Evolutionary conservation across 768 basidiomycete species (phyloP).

Genomic region (Tylopilus balloui): DNA sequence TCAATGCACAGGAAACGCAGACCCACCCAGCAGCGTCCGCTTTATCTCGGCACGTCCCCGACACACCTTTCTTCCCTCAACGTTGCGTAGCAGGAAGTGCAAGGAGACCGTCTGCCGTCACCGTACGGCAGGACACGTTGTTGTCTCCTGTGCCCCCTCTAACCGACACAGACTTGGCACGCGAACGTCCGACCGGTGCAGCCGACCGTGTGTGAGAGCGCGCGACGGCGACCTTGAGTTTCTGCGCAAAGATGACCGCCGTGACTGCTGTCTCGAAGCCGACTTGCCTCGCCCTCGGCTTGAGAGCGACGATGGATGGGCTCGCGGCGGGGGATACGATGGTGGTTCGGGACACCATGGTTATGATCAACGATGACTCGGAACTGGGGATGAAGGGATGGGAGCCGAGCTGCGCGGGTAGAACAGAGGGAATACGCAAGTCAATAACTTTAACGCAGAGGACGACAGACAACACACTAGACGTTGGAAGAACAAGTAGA

Average conservation of each 20-base stretch:
- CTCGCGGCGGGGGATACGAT: background rate
- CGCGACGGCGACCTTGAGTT: constrained; percentile 18
- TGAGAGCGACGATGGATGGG: background rate
- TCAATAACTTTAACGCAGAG: too few species aligned
- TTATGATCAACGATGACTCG: background rate
- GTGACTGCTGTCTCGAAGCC: constrained; percentile 23
- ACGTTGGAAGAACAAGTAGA: background rate
- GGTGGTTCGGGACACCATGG: constrained; percentile 1
- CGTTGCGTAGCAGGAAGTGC: background rate
- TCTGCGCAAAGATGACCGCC: constrained; percentile 20
- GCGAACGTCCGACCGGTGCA: background rate
- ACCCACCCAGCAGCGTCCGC: background rate
- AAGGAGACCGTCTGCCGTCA: background rate
- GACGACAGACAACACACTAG: constrained; percentile 5
- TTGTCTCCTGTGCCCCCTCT: background rate
- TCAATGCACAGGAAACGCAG: background rate
- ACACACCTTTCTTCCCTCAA: background rate
- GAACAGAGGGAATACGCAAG: background rate
- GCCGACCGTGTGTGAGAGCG: constrained; percentile 1
- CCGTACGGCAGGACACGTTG: background rate
- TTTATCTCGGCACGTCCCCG: background rate
- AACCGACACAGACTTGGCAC: constrained; percentile 7
- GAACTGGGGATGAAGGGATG: background rate
- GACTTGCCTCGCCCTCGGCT: constrained; percentile 9
- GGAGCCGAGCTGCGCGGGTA: background rate